A percentile compares a stretch with the other conserved stretches of the same genome.
Conservation (phyloP, 2,329 filamentous ascomycete genomes). For the Thermothelomyces thermophilus region DNA sequence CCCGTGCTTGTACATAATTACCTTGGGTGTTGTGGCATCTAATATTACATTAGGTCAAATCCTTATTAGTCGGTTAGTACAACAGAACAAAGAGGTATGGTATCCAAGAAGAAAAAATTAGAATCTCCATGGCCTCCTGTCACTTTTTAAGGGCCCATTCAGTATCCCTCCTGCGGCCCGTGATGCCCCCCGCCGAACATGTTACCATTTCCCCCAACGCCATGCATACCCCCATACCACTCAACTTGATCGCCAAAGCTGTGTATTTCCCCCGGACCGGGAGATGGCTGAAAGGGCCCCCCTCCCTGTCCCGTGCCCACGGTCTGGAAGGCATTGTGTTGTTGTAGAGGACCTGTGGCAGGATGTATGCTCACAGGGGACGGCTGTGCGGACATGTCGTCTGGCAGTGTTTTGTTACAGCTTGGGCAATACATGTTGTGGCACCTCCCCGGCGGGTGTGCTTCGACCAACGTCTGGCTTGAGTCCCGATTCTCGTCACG, state of each 20-base stretch:
- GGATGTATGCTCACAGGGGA: constrained; percentile 16
- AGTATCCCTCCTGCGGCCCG: constrained; percentile 19
- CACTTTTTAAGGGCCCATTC: too few species aligned
- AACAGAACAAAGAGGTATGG: background rate
- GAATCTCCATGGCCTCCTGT: background rate
- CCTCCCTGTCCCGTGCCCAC: background rate
- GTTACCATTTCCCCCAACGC: constrained; percentile 10
- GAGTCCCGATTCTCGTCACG: constrained; percentile 25
- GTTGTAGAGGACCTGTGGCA: constrained; percentile 9
- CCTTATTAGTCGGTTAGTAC: constrained; percentile 14
- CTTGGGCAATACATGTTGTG: constrained; percentile 21
- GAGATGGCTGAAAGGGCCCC: constrained; percentile 9
- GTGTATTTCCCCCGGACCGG: constrained; percentile 12
- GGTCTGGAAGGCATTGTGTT: constrained; percentile 8
- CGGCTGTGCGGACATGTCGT: constrained; percentile 13
- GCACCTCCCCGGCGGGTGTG: constrained; percentile 21
- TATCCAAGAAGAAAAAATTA: constrained; percentile 3
- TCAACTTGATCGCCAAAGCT: constrained; percentile 12
- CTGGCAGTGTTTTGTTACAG: constrained; percentile 23
- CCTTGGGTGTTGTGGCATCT: background rate
- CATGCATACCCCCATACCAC: constrained; percentile 16
- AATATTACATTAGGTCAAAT: constrained; percentile 16
- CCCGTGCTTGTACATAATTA: too few species aligned
- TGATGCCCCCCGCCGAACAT: constrained; percentile 20
- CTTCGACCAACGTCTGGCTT: constrained; percentile 24